Conservation (phyloP, 306 rosid genomes). For the Quercus dentata region DNA sequence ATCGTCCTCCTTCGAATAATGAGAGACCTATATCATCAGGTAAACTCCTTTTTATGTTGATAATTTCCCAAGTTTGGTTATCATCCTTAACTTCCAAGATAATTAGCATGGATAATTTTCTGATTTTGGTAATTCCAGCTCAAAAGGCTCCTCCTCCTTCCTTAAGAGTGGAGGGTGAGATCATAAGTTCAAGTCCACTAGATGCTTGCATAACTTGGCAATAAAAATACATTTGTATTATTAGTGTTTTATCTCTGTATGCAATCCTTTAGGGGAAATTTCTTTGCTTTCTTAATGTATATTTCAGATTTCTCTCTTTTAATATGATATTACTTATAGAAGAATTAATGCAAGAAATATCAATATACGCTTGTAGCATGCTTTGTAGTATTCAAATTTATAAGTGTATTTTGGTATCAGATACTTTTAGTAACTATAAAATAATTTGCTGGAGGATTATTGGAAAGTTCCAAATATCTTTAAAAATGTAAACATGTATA, state of each 20-base stretch:
- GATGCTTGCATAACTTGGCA: not conserved
- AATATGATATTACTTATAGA: not conserved
- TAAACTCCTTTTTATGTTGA: conserved; percentile 9
- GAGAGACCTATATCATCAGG: conserved; percentile 35
- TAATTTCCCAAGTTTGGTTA: not conserved
- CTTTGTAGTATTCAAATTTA: not conserved
- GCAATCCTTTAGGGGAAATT: not conserved
- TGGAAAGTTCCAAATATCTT: not conserved
- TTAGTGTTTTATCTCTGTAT: not conserved
- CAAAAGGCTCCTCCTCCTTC: not conserved
- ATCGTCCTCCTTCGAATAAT: conserved; percentile 16
- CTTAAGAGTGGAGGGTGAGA: not conserved
- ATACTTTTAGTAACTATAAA: not conserved
- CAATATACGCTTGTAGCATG: not conserved
- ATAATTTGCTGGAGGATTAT: not conserved
- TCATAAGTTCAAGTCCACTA: not conserved
- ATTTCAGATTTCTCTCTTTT: not conserved
- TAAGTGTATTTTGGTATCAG: not conserved
- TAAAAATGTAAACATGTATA: not conserved
- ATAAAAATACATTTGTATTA: not conserved
- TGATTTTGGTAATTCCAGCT: not conserved
- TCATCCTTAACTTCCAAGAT: not conserved
- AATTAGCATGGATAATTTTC: not conserved
- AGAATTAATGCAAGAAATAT: not conserved
- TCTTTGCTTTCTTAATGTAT: not conserved